A percentile compares a stretch with the other conserved stretches of the same genome.
phyloP scores from a whole-genome alignment of 176 grass and related monocot genomes.

The Poa annua region DNA sequence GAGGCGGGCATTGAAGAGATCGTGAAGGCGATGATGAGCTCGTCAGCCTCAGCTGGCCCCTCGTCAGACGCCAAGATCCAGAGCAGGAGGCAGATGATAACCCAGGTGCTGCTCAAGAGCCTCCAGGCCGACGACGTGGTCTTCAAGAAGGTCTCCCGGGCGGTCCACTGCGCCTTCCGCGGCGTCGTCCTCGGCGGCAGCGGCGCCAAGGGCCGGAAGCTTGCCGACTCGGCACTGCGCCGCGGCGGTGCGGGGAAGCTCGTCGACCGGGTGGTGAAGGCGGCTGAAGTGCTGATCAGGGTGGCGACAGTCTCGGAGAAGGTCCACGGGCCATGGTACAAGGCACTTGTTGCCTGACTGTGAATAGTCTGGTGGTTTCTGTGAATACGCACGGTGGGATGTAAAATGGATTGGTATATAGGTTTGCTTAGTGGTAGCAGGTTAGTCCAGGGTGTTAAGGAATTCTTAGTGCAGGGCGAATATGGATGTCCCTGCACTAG shows the following conservation, averaged over 20 bases:
- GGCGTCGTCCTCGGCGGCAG: conserved; percentile 60
- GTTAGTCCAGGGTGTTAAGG: conserved; percentile 13
- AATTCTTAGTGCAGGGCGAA: conserved; percentile 41
- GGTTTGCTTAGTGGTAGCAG: too few species aligned
- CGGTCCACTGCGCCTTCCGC: conserved; percentile 63
- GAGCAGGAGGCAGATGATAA: conserved; percentile 64
- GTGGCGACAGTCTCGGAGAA: conserved; percentile 57
- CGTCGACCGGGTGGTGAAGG: conserved; percentile 48
- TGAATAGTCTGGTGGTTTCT: conserved; percentile 39
- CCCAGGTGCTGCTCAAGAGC: conserved; percentile 76
- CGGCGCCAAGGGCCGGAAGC: conserved; percentile 54
- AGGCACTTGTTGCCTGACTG: conserved; percentile 53
- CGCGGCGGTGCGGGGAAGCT: conserved; percentile 57
- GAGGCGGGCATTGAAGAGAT: conserved; percentile 73
- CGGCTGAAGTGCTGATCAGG: conserved; percentile 50
- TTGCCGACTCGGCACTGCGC: conserved; percentile 60
- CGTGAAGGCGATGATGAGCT: conserved; percentile 58
- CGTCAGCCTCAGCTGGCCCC: conserved; percentile 34
- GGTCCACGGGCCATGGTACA: conserved; percentile 87
- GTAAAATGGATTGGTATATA: too few species aligned
- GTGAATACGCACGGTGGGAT: conserved; percentile 37
- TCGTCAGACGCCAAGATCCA: conserved; percentile 49
- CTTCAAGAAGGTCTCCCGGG: conserved; percentile 71
- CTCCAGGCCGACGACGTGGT: conserved; percentile 64
- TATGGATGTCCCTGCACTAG: conserved; percentile 42